These are phyloP conservation scores for Jamesozyma rosinii DNA, from an alignment of 805 yeast species.

Conservation along the genomic window DNA sequence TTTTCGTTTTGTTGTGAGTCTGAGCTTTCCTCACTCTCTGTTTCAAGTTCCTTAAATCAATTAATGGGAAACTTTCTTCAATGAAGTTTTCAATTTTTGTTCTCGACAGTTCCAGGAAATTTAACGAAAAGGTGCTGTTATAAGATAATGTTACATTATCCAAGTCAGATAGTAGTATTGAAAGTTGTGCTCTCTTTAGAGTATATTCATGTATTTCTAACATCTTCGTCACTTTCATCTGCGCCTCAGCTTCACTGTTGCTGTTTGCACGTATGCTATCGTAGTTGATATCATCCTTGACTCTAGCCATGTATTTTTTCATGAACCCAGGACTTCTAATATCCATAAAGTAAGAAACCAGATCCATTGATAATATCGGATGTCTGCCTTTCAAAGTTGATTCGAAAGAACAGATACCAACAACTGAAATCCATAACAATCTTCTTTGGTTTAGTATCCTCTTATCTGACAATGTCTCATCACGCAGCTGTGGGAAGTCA, in stretches of 20 bases:
- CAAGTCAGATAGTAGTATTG: conserved; percentile 20
- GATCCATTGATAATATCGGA: conserved; percentile 12
- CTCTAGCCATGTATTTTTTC: conserved; percentile 15
- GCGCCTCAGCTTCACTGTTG: neutral
- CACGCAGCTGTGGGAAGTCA: conserved; percentile 21
- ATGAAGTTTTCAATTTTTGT: conserved; percentile 16
- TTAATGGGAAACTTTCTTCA: conserved; percentile 14
- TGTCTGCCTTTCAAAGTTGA: conserved; percentile 28
- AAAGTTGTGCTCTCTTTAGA: conserved; percentile 20
- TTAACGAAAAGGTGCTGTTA: conserved; percentile 15
- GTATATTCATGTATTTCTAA: conserved; percentile 17
- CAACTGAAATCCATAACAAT: conserved; percentile 24
- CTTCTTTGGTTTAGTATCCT: conserved; percentile 25
- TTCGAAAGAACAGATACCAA: conserved; percentile 21
- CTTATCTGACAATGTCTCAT: conserved; percentile 12
- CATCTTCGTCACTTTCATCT: conserved; percentile 6
- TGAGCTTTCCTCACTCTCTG: neutral
- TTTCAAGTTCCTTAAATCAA: conserved; percentile 5
- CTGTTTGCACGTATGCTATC: neutral
- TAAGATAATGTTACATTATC: conserved; percentile 22
- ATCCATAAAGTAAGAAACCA: conserved; percentile 15
- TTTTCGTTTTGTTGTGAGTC: neutral
- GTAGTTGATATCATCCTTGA: conserved; percentile 14
- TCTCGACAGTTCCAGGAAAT: conserved; percentile 15
- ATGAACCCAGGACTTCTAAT: conserved; percentile 13